Conservation (phyloP, 495 filamentous ascomycete genomes). For the Pseudomonodictys pantanalensis region DNA sequence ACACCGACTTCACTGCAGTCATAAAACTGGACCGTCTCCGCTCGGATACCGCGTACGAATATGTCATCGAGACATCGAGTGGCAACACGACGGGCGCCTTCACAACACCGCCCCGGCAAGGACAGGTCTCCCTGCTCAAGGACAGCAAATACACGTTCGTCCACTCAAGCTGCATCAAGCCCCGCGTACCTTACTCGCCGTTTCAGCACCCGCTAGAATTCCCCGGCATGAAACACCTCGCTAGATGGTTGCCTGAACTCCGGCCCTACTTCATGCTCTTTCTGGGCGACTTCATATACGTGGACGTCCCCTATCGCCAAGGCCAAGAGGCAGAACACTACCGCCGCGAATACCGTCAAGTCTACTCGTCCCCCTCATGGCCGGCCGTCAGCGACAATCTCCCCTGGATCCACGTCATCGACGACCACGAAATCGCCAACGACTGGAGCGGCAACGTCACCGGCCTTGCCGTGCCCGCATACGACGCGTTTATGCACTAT, state of each 20-base stretch:
- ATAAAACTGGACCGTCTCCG: slow-evolving; percentile 56
- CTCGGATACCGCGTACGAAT: slow-evolving; percentile 70
- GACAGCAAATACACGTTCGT: slow-evolving; percentile 74
- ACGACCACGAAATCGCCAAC: slow-evolving; percentile 94
- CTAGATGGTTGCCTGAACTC: slow-evolving; percentile 59
- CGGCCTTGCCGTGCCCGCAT: slow-evolving; percentile 67
- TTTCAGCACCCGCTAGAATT: slow-evolving; percentile 77
- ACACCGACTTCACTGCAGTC: slow-evolving; percentile 75
- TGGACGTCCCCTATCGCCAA: slow-evolving; percentile 81
- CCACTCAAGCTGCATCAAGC: slow-evolving; percentile 86
- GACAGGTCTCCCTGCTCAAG: slow-evolving; percentile 50
- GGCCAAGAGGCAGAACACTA: slow-evolving; percentile 71
- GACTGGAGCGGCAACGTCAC: slow-evolving; percentile 79
- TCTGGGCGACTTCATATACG: slow-evolving; percentile 98
- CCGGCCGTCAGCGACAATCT: slow-evolving; percentile 61
- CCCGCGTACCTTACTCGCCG: slow-evolving; percentile 82
- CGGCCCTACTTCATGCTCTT: slow-evolving; percentile 91
- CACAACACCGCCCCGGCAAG: slow-evolving; percentile 65
- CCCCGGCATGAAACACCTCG: slow-evolving; percentile 68
- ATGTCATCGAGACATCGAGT: slow-evolving; percentile 65
- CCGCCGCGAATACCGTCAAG: slow-evolving; percentile 84
- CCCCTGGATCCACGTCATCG: slow-evolving; percentile 93
- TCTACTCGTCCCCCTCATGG: slow-evolving; percentile 94
- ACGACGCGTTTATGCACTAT: slow-evolving; percentile 85
- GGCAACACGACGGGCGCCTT: slow-evolving; percentile 71